Conservation (phyloP, 2,329 filamentous ascomycete species). For the Fusarium bulbicola region DNA sequence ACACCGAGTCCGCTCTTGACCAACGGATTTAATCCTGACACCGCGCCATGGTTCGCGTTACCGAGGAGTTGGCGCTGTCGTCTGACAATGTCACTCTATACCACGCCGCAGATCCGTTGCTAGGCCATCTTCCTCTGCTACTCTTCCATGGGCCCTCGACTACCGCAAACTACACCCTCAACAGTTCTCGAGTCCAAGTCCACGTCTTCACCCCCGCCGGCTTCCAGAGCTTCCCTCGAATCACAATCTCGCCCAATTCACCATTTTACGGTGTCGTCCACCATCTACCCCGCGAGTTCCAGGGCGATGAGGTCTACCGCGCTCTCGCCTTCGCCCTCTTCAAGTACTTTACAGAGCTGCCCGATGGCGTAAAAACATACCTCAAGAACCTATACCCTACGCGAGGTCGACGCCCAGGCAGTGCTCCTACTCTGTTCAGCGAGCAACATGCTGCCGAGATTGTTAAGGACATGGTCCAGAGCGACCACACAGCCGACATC, state of each 20-base stretch:
- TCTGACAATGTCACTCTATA: conserved; percentile 87
- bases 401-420: conserved; percentile 67
- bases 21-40: conserved; percentile 36
- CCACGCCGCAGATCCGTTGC: conserved; percentile 84
- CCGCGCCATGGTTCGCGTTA: conserved; percentile 82
- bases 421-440: conserved; percentile 77
- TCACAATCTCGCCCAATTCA: conserved; percentile 93
- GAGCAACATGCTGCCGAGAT: conserved; percentile 94
- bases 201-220: conserved; percentile 92
- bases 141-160: conserved; percentile 94
- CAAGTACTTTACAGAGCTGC: conserved; percentile 93
- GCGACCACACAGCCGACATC: conserved; percentile 79
- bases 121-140: conserved; percentile 82
- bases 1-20: conserved; percentile 21
- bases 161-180: conserved; percentile 84
- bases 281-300: conserved; percentile 89
- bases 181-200: conserved; percentile 92
- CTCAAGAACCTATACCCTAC: conserved; percentile 69
- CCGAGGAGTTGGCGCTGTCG: conserved; percentile 80
- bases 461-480: conserved; percentile 82
- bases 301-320: conserved; percentile 92
- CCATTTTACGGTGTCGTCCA: conserved; percentile 90
- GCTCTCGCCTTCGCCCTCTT: conserved; percentile 90
- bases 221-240: conserved; percentile 86
- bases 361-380: conserved; percentile 76